Percentiles rank a stretch among this genome's conserved stretches.
Evolutionary conservation across 1,284 basidiomycete species (phyloP).

Genomic region (Lentinula novae-zelandiae): DNA sequence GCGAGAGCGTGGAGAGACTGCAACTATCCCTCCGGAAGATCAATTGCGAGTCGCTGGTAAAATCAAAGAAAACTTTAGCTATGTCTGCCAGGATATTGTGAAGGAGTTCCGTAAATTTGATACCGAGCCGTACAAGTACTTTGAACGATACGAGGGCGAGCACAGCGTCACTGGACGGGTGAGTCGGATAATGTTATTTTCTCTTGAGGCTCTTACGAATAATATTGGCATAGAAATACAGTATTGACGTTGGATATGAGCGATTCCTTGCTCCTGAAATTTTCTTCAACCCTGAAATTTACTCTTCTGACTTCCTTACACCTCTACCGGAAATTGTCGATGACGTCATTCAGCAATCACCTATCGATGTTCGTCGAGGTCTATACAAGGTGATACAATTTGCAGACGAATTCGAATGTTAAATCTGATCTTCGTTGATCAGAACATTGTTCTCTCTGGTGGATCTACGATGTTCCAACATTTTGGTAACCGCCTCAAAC

Average conservation of each 20-base stretch:
- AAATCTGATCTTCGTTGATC: background rate
- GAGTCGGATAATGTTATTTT: slow-evolving; percentile 25
- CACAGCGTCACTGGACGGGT: slow-evolving; percentile 91
- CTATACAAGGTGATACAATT: slow-evolving; percentile 78
- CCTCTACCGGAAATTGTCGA: slow-evolving; percentile 97
- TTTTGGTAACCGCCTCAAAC: slow-evolving; percentile 93
- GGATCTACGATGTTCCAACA: slow-evolving; percentile 99
- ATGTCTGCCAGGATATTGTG: slow-evolving; percentile 99
- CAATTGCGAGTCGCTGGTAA: slow-evolving; percentile 89
- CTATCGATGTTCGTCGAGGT: slow-evolving; percentile 92
- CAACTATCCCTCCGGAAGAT: slow-evolving; percentile 92
- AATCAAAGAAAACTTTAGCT: slow-evolving; percentile 98
- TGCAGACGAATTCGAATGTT: slow-evolving; percentile 4
- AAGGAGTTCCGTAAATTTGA: slow-evolving; percentile 99
- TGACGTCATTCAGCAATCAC: slow-evolving; percentile 92
- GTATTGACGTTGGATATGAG: slow-evolving; percentile 95
- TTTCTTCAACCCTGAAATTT: slow-evolving; percentile 99
- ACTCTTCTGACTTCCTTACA: slow-evolving; percentile 96
- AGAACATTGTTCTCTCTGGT: slow-evolving; percentile 93
- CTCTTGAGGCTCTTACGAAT: background rate
- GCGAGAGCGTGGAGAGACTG: slow-evolving; percentile 93
- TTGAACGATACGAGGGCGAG: slow-evolving; percentile 92
- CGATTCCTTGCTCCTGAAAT: slow-evolving; percentile 99
- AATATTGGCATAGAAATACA: slow-evolving; percentile 64
- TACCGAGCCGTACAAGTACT: slow-evolving; percentile 93